Evolutionary conservation across 148 eudicot species (phyloP), one percentile per base, ranked within the genome.

Genomic region (Spergularia bocconei): DNA sequence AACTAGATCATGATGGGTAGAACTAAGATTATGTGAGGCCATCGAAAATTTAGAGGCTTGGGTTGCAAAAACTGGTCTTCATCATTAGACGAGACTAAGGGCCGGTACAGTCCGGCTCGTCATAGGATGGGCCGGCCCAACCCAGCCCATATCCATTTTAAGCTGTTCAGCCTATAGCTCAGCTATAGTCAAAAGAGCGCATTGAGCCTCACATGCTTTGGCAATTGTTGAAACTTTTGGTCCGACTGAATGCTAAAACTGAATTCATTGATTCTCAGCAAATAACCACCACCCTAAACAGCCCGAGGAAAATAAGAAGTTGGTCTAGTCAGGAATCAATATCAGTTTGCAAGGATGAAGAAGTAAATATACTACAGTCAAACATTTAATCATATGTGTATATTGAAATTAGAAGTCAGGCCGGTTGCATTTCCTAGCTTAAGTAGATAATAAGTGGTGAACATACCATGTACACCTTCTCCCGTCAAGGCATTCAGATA

Each of bases 401-500:
- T 50, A 53, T 21, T 75, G 17, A 48, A 75, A 33, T 55, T 13
- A 74, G 64, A 47, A 74, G 20, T 33, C 69, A 21, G 7, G n/a
- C 13, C 64, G 11, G 29, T 50, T 17, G 29, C 14, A 67, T 60
- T 39, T 54, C 17, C 17, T 48, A 29, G 14, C 38, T 13, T 60
- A 47, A 19, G 13, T 29, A 20, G 54, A 9, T 15, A 38, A 50
- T 13, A 75, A 63, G 62, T 64, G 69, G 36, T 33, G 29, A 23
- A 29, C 81, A 60, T 88, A 96, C 99, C 99, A 85, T 96, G 99
- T 86, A 96, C 98, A 78, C 99, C 98, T 74, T 95, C 92, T 39
- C 95, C 97, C 23, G 91, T 87, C 81, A 96, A 79, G 80, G 99
- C 99, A 91, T 96, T 96, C 60, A 96, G 99, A 89, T 96, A 96